A percentile compares a stretch with the other conserved stretches of the same genome.
phyloP scores from a whole-genome alignment of 2,329 filamentous ascomycete species.

The Zymoseptoria passerinii region DNA sequence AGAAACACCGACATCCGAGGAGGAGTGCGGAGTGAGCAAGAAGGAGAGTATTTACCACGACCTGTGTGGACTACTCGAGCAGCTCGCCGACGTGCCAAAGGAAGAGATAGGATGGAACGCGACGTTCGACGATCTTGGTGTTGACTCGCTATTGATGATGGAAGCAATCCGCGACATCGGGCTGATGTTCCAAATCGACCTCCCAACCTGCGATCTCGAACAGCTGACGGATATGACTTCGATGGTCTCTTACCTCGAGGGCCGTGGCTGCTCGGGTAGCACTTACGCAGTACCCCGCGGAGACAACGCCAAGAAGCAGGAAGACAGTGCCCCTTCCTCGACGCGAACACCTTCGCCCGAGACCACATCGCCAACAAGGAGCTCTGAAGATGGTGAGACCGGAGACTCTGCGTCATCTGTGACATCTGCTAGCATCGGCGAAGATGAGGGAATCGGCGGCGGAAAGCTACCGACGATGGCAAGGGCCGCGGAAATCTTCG shows the following conservation, averaged over 20 bases:
- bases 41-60: background rate
- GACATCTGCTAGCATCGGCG: background rate
- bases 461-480: background rate
- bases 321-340: background rate
- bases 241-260: background rate
- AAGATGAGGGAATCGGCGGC: background rate
- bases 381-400: background rate
- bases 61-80: background rate
- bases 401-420: background rate
- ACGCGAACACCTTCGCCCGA: background rate
- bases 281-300: background rate
- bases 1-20: background rate
- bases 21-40: background rate
- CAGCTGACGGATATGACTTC: constrained; percentile 1
- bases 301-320: background rate
- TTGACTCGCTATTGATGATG: constrained; percentile 22
- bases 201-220: constrained; percentile 1
- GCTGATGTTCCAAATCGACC: constrained; percentile 6
- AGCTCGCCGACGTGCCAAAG: constrained; percentile 1
- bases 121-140: constrained; percentile 16
- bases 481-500: background rate
- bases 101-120: background rate
- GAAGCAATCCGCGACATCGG: constrained; percentile 18
- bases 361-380: background rate
- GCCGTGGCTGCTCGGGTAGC: background rate